Evolutionary conservation across 1,284 basidiomycete species (phyloP).

Genomic region (Hemileia vastatrix): DNA sequence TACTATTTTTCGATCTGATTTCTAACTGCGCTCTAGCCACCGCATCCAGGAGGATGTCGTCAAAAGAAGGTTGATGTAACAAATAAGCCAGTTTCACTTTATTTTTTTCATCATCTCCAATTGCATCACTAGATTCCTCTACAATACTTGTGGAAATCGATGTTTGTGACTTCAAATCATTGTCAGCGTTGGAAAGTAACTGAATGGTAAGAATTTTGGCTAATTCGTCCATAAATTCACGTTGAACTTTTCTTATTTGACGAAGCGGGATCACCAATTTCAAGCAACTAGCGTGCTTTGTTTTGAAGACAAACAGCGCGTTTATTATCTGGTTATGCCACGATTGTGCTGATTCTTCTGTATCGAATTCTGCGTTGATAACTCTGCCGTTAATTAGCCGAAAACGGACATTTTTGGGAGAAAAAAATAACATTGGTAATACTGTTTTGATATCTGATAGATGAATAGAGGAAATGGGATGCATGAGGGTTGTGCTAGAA

Average conservation of each 20-base stretch:
- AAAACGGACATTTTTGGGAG: conserved; percentile 30
- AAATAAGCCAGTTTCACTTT: conserved; percentile 17
- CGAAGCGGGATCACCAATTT: conserved; percentile 34
- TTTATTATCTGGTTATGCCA: conserved; percentile 32
- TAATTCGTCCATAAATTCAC: conserved; percentile 26
- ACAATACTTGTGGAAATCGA: not conserved
- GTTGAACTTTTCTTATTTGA: conserved; percentile 28
- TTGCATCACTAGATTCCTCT: no score
- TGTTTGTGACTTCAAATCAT: conserved; percentile 1
- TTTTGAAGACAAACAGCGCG: conserved; percentile 31
- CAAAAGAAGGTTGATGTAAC: conserved; percentile 12
- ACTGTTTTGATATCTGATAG: conserved; percentile 31
- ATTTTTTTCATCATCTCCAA: not conserved
- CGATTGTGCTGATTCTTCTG: conserved; percentile 28
- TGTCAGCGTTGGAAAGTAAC: no score
- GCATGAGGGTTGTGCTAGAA: conserved; percentile 34
- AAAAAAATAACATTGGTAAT: conserved; percentile 28
- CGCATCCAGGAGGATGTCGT: conserved; percentile 18
- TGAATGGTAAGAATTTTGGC: conserved; percentile 27
- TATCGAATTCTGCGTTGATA: conserved; percentile 35
- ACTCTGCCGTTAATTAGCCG: conserved; percentile 25
- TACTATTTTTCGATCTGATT: not conserved
- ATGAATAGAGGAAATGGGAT: conserved; percentile 31
- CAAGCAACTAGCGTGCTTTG: conserved; percentile 30
- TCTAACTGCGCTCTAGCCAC: conserved; percentile 7